Conservation (phyloP, 306 rosid genomes). For the Pterocarpus macrocarpus region DNA sequence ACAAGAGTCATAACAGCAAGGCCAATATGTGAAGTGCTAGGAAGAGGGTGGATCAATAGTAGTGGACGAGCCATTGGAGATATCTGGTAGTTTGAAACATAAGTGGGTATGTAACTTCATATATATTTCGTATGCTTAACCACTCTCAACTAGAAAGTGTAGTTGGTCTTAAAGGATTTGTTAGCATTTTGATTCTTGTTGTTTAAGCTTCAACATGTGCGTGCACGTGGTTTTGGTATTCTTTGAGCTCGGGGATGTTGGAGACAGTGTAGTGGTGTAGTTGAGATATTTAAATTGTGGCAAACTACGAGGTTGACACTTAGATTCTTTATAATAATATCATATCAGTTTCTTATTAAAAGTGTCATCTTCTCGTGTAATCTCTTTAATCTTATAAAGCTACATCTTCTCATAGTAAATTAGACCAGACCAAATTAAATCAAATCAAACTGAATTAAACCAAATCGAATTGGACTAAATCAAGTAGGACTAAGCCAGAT, state of each 20-base stretch:
- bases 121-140: slow-evolving; percentile 8
- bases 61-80: slow-evolving; percentile 73
- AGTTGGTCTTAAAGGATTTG: slow-evolving; percentile 66
- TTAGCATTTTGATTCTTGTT: slow-evolving; percentile 40
- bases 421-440: too few relatives aligned
- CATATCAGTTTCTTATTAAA: too few relatives aligned
- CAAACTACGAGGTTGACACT: too few relatives aligned
- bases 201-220: background rate
- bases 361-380: too few relatives aligned
- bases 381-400: too few relatives aligned
- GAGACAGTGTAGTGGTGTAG: slow-evolving; percentile 29
- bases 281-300: slow-evolving; percentile 8
- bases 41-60: slow-evolving; percentile 38
- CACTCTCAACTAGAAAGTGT: slow-evolving; percentile 42
- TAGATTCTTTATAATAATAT: too few relatives aligned
- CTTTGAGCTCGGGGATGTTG: slow-evolving; percentile 38
- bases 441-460: too few relatives aligned
- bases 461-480: too few relatives aligned
- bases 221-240: slow-evolving; percentile 59
- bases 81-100: slow-evolving; percentile 12
- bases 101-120: slow-evolving; percentile 38
- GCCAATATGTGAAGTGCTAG: slow-evolving; percentile 55
- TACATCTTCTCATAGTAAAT: too few relatives aligned
- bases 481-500: too few relatives aligned
- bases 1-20: slow-evolving; percentile 60